Conservation (phyloP, 2,329 filamentous ascomycete genomes). For the Pseudogymnoascus sp. region DNA sequence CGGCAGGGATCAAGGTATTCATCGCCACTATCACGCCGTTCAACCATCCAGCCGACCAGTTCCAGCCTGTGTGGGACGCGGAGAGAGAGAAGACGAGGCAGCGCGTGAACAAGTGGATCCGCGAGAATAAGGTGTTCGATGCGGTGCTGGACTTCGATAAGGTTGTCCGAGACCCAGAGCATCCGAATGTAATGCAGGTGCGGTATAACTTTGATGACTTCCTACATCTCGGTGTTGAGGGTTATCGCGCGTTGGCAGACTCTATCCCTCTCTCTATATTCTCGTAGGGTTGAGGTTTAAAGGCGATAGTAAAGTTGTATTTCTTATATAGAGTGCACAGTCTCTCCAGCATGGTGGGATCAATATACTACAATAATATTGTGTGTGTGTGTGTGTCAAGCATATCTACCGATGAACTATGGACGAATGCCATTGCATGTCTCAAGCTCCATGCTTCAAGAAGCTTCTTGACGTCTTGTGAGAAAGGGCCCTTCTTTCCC, state of each 20-base stretch:
- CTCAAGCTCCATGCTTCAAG: background rate
- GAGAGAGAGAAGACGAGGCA: conserved; percentile 48
- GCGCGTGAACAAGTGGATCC: conserved; percentile 53
- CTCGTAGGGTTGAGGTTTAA: conserved; percentile 15
- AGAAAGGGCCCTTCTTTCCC: no score
- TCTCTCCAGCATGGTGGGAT: background rate
- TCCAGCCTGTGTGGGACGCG: conserved; percentile 44
- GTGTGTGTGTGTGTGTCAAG: background rate
- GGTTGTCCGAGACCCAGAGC: conserved; percentile 43
- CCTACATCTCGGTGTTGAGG: conserved; percentile 50
- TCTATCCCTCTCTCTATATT: conserved; percentile 48
- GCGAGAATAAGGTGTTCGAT: conserved; percentile 48
- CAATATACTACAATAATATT: background rate
- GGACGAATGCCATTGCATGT: background rate
- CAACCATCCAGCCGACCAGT: conserved; percentile 32
- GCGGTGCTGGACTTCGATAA: conserved; percentile 56
- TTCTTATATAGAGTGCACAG: background rate
- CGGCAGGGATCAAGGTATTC: conserved; percentile 47
- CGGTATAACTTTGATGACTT: conserved; percentile 53
- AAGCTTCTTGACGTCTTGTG: no score
- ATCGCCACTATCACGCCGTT: conserved; percentile 56
- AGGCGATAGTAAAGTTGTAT: background rate
- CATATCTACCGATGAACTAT: background rate
- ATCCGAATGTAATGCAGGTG: conserved; percentile 38
- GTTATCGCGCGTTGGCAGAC: conserved; percentile 50